Evolutionary conservation across 2,329 filamentous ascomycete species (phyloP), one percentile per base, ranked within the genome.

Genomic region (Aspergillus fischeri): DNA sequence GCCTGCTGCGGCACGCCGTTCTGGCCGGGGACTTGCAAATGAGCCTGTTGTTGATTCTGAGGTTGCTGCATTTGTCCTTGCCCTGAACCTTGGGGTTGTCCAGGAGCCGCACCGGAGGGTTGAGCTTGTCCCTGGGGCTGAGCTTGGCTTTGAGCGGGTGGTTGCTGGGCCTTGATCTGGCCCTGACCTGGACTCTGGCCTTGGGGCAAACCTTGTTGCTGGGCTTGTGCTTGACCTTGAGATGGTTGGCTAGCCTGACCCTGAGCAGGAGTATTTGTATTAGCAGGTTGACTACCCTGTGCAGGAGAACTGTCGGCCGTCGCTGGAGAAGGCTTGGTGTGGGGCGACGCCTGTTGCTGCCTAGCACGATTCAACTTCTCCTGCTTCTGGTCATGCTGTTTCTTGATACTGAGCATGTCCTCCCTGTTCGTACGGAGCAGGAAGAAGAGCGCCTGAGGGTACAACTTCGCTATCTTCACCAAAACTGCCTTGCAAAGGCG

Each of bases 401-500:
- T 97, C 82, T 93, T 94, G 72, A 97, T 95, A 44, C 88, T 83
- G 55, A 90, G 80, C 86, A 97, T 92, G 71, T 99, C 95, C 74
- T 99, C 94, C 45, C 93, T 83, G 63, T 90, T 96, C 1, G 93
- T 99, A 58, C 94, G 83, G 28, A 99, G 83, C 71, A 96, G 88
- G 81, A 97, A 97, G 80, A 97, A 99, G 28, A 99, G 81, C 3
- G 94, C 88, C 71, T 99, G 94, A 2, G 94, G 94, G 71, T 96
- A 99, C 0, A 90, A 87, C 78, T 97, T 97, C 53, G 94, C 94
- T 69, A 99, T 91, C 79, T 94, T 96, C 25, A 91, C 84, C 20
- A 99, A 82, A 51, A 99, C 91, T 52, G 86, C 85, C 71, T 94
- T 89, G 48, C 93, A 90, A 50, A 95, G 88, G 4, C 87, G 86